Base-by-base conservation (phyloP, 2,329 filamentous ascomycete species). In the Nectriaceae sp. region DNA sequence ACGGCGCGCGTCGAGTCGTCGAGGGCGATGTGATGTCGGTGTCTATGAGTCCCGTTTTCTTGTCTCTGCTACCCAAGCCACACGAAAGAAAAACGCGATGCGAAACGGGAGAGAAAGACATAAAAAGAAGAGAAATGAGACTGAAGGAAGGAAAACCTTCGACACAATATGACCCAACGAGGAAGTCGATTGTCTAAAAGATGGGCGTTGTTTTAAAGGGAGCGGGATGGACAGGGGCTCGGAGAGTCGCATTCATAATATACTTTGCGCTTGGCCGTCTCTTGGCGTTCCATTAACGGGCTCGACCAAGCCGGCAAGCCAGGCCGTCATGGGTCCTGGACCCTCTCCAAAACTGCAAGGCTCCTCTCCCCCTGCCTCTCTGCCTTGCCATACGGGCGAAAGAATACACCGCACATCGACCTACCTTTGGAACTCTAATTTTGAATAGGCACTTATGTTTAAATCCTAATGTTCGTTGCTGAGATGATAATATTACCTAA, bases 291-390 rank as follows among this genome's bases (percentile, higher is more conserved):
- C 6, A 13, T n/a, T n/a, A 6, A 13, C 24, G 13, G 24, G 11
- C n/a, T 24, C 22, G 24, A 11, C 42, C 33, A 29, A 11, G 20
- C 31, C 21, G 4, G 20, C 19, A 11, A 16, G 13, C 15, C 16
- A 3, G 8, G 10, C 38, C 44, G 18, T 24, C 16, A 55, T 55
- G 6, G 24, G 24, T n/a, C n/a, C n/a, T n/a, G n/a, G n/a, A n/a
- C n/a, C n/a, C n/a, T n/a, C n/a, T n/a, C n/a, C n/a, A n/a, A n/a
- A n/a, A n/a, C n/a, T n/a, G n/a, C n/a, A n/a, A n/a, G n/a, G n/a
- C n/a, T n/a, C n/a, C n/a, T n/a, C n/a, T n/a, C n/a, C n/a, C n/a
- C n/a, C n/a, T n/a, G n/a, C n/a, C n/a, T n/a, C n/a, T n/a, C n/a
- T n/a, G n/a, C n/a, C n/a, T n/a, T n/a, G n/a, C n/a, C n/a, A n/a